phyloP scores from a whole-genome alignment of 2,329 filamentous ascomycete genomes.

The Colletotrichum sp. region DNA sequence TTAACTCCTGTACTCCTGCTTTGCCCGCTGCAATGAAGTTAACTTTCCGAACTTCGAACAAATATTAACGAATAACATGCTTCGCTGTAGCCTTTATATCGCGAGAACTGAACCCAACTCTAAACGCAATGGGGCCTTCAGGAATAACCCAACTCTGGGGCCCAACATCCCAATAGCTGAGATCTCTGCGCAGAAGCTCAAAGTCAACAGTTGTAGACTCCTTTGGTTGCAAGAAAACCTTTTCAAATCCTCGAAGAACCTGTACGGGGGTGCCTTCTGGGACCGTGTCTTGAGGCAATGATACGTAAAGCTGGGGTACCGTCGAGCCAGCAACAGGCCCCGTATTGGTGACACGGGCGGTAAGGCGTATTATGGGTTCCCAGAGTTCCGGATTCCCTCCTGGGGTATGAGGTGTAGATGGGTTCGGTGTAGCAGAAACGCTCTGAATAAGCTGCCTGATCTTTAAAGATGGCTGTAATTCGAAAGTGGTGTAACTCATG shows the following conservation, averaged over 20 bases:
- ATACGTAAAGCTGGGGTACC: conserved; percentile 66
- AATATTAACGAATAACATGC: not conserved
- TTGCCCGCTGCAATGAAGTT: accelerated
- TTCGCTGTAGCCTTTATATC: not conserved
- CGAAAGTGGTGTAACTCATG: conserved; percentile 70
- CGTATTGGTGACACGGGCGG: conserved; percentile 68
- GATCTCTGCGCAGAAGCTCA: conserved; percentile 62
- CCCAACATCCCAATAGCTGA: conserved; percentile 70
- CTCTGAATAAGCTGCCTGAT: conserved; percentile 36
- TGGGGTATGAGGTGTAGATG: conserved; percentile 40
- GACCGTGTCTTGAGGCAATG: conserved; percentile 34
- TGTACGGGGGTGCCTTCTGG: conserved; percentile 47
- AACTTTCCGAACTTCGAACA: not conserved
- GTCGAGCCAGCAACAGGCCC: conserved; percentile 67
- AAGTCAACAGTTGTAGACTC: conserved; percentile 55
- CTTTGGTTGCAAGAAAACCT: conserved; percentile 56
- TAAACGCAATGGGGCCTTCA: conserved; percentile 44
- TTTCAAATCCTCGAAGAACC: conserved; percentile 71
- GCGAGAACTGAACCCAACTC: conserved; percentile 36
- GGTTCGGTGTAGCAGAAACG: conserved; percentile 41
- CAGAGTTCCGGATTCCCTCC: conserved; percentile 53
- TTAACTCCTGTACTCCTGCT: not conserved
- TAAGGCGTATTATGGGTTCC: conserved; percentile 53
- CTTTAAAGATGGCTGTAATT: conserved; percentile 49
- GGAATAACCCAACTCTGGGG: conserved; percentile 65